A percentile compares a stretch with the other conserved stretches of the same genome.
Evolutionary conservation across 495 filamentous ascomycete genomes (phyloP).

Genomic region (Aspergillus leporis): DNA sequence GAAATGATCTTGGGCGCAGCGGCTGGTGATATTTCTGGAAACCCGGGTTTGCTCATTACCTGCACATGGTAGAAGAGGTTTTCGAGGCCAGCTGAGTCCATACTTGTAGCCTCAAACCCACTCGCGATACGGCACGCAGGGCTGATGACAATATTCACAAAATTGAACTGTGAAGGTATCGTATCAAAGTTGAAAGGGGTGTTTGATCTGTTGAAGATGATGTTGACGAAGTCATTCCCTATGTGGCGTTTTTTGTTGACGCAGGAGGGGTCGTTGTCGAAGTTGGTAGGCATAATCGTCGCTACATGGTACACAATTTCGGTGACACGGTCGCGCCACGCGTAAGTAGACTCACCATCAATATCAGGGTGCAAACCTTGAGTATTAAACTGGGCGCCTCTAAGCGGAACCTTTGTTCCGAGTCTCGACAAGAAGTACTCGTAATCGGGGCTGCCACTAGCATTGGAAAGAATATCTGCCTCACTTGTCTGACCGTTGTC

Average conservation of each 20-base stretch:
- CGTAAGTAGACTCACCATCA: constrained; percentile 84
- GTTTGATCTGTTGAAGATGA: constrained; percentile 96
- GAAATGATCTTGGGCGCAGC: constrained; percentile 84
- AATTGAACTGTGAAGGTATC: constrained; percentile 91
- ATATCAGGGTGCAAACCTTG: constrained; percentile 84
- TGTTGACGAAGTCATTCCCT: constrained; percentile 97
- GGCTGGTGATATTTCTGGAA: constrained; percentile 87
- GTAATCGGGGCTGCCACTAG: constrained; percentile 80
- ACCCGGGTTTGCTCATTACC: constrained; percentile 77
- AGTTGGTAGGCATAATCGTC: constrained; percentile 93
- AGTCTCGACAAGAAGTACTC: constrained; percentile 77
- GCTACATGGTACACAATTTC: constrained; percentile 95
- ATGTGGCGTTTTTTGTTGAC: constrained; percentile 91
- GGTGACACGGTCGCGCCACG: constrained; percentile 91
- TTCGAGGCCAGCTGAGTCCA: constrained; percentile 31
- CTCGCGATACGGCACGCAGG: constrained; percentile 66
- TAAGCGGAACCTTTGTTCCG: constrained; percentile 75
- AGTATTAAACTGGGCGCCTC: constrained; percentile 84
- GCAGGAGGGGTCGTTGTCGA: constrained; percentile 70
- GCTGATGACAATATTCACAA: constrained; percentile 92
- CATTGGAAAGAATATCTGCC: constrained; percentile 80
- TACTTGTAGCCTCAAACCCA: constrained; percentile 22
- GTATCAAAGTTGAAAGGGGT: constrained; percentile 84
- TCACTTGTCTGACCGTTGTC: constrained; percentile 80
- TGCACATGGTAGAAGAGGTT: constrained; percentile 79